These are phyloP conservation scores for Trichoderma cornu-damae DNA, from an alignment of 2,329 filamentous ascomycete genomes.

Conservation along the genomic window DNA sequence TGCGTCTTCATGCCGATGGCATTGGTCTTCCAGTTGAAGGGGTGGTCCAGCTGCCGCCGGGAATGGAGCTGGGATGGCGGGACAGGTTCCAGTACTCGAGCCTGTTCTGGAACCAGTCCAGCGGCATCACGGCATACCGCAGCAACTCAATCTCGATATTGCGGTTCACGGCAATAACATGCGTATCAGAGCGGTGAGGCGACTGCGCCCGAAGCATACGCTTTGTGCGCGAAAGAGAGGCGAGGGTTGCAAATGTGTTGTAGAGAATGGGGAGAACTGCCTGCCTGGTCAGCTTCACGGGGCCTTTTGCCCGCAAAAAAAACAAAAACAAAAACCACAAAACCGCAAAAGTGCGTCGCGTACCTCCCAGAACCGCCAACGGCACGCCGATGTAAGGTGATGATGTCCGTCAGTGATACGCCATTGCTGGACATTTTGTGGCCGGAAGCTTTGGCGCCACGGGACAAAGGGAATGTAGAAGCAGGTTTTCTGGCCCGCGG, in stretches of 20 bases:
- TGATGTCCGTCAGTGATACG: conserved; percentile 43
- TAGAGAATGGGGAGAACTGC: conserved; percentile 59
- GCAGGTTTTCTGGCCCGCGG: not conserved
- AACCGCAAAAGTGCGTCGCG: too few relatives aligned
- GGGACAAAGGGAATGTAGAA: not conserved
- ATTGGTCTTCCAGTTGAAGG: conserved; percentile 61
- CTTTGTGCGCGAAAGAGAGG: conserved; percentile 56
- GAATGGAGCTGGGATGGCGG: conserved; percentile 46
- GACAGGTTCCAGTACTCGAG: conserved; percentile 55
- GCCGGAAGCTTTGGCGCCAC: not conserved
- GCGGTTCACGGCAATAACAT: conserved; percentile 60
- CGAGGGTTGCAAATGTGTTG: conserved; percentile 56
- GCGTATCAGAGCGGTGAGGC: conserved; percentile 55
- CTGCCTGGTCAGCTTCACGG: not conserved
- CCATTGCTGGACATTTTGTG: conserved; percentile 31
- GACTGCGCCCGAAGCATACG: conserved; percentile 52
- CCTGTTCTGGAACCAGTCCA: conserved; percentile 49
- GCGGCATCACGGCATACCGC: conserved; percentile 57
- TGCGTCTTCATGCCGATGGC: conserved; percentile 58
- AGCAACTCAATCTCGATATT: conserved; percentile 63
- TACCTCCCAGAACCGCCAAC: conserved; percentile 49
- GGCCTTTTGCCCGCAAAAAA: not conserved
- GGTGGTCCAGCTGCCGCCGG: conserved; percentile 60
- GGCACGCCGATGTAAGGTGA: conserved; percentile 55
- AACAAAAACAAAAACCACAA: too few relatives aligned